Conservation (phyloP, 2,329 filamentous ascomycete genomes). For the Aspergillus sojae region DNA sequence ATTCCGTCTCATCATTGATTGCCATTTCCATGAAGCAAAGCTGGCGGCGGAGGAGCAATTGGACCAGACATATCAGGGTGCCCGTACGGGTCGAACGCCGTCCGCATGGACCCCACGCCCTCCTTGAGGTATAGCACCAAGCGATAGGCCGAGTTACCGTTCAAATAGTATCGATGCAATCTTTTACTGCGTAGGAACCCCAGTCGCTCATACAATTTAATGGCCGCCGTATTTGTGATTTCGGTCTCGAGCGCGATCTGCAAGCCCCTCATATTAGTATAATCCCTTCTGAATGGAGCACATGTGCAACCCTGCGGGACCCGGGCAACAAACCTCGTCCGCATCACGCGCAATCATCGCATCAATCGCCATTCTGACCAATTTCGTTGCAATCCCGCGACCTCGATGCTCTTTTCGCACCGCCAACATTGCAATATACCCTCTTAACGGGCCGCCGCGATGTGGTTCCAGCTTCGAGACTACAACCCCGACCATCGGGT, state of each 20-base stretch:
- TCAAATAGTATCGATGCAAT: conserved; percentile 92
- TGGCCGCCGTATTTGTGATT: conserved; percentile 84
- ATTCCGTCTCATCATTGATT: conserved; percentile 5
- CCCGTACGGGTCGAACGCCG: conserved; percentile 38
- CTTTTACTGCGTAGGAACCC: conserved; percentile 93
- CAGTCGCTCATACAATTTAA: conserved; percentile 88
- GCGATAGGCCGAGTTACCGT: conserved; percentile 91
- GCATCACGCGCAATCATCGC: conserved; percentile 82
- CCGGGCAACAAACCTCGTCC: conserved; percentile 66
- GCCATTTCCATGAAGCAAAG: conserved; percentile 29
- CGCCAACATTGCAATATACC: conserved; percentile 99
- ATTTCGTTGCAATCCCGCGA: conserved; percentile 80
- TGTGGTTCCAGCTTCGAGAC: conserved; percentile 94
- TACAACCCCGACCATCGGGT: conserved; percentile 77
- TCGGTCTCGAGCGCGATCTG: conserved; percentile 92
- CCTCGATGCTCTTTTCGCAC: conserved; percentile 79
- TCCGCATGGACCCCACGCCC: conserved; percentile 51
- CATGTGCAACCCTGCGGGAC: background rate
- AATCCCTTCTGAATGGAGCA: background rate
- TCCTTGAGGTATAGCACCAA: conserved; percentile 78
- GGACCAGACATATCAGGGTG: conserved; percentile 17
- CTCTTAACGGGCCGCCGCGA: conserved; percentile 79
- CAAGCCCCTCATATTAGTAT: background rate
- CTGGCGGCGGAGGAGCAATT: conserved; percentile 18
- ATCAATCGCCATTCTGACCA: conserved; percentile 89